These are phyloP conservation scores for Medicago arabica DNA, from an alignment of 306 rosid genomes.

Conservation along the genomic window DNA sequence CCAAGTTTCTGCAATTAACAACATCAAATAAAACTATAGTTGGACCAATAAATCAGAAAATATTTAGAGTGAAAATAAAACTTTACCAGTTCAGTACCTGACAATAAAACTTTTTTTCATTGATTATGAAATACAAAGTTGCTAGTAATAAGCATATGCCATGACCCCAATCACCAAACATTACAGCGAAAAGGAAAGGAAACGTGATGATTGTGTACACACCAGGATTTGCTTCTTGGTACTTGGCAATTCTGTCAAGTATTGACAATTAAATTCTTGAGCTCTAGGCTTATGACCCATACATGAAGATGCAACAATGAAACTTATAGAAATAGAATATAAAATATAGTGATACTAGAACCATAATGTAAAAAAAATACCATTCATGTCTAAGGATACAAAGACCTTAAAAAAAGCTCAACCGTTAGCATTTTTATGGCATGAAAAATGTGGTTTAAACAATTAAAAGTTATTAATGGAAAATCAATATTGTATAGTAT, in stretches of 20 bases:
- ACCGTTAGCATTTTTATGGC: too few relatives aligned
- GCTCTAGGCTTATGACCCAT: slow-evolving; percentile 2
- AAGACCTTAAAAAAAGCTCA: too few relatives aligned
- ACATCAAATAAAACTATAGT: slow-evolving; percentile 45
- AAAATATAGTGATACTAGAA: too few relatives aligned
- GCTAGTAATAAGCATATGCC: slow-evolving; percentile 85
- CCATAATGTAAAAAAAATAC: too few relatives aligned
- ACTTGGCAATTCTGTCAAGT: slow-evolving; percentile 72
- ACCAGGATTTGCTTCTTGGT: slow-evolving; percentile 82
- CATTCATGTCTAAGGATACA: neutral
- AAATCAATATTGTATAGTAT: too few relatives aligned
- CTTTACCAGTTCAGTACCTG: slow-evolving; percentile 59
- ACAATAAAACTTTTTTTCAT: slow-evolving; percentile 63
- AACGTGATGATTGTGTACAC: slow-evolving; percentile 74
- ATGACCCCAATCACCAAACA: slow-evolving; percentile 94
- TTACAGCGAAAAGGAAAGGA: slow-evolving; percentile 88
- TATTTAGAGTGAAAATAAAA: slow-evolving; percentile 24
- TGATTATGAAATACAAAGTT: slow-evolving; percentile 65
- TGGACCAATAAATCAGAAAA: slow-evolving; percentile 31
- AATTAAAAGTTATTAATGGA: too few relatives aligned
- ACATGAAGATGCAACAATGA: too few relatives aligned
- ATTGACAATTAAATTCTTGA: slow-evolving; percentile 12
- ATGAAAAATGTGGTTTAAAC: too few relatives aligned
- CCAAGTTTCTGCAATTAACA: slow-evolving; percentile 78
- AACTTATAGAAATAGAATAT: too few relatives aligned